Conservation (phyloP, 163 green algal species). For the Scenedesmus sp. region DNA sequence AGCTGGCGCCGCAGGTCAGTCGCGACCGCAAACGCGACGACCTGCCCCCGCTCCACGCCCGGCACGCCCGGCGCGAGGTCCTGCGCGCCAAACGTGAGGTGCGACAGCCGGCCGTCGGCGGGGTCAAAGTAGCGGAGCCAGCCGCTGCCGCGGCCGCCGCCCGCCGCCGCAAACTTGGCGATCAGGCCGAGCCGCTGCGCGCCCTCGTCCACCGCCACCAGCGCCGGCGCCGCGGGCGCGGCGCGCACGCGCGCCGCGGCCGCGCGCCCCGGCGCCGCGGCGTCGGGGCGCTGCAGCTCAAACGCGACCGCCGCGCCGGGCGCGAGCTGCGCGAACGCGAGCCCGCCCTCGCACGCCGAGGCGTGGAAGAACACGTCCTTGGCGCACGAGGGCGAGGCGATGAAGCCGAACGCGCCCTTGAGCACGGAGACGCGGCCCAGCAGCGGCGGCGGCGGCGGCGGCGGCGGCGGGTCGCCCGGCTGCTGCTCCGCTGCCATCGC, state of each 20-base stretch:
- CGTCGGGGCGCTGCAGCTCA: background rate
- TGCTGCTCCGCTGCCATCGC: no score
- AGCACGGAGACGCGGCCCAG: background rate
- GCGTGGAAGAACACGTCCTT: conserved; percentile 23
- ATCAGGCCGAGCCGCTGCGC: background rate
- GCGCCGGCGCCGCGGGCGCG: background rate
- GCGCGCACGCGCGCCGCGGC: background rate
- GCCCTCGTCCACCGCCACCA: background rate
- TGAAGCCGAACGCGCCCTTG: conserved; percentile 30
- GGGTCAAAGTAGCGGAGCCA: background rate
- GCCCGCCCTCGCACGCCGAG: background rate
- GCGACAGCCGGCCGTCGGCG: background rate
- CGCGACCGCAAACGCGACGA: conserved; percentile 5
- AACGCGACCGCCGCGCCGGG: conserved; percentile 20
- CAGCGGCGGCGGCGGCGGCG: background rate
- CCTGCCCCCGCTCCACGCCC: background rate
- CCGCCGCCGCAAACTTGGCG: background rate
- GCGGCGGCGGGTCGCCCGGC: no score
- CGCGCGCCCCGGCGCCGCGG: background rate
- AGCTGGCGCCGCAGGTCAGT: conserved; percentile 1
- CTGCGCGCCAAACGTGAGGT: conserved; percentile 11
- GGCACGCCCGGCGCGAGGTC: background rate
- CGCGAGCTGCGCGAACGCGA: background rate
- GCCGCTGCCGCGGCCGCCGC: background rate
- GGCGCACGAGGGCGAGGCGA: background rate